Evolutionary conservation across 2,329 filamentous ascomycete genomes (phyloP), one percentile per base, ranked within the genome.

Genomic region (Dryadomyces sulphureus): DNA sequence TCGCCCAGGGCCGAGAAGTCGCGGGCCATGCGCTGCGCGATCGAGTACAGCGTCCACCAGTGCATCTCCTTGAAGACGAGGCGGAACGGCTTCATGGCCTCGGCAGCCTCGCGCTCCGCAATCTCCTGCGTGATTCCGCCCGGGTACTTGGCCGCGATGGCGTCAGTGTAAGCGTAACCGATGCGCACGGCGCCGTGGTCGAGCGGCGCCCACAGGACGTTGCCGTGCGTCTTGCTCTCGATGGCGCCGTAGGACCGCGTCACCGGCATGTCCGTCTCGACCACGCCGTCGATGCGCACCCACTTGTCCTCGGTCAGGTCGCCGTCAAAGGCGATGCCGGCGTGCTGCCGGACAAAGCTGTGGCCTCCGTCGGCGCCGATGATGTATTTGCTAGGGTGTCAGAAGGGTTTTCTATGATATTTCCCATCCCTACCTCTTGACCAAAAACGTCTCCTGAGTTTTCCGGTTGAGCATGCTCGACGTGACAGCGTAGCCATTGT

Each of bases 401-500:
- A 40, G 21, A 14, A 35, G n/a, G 30, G 16, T 5, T 19, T 24
- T 30, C 2, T 30, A 24, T 3, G 4, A 14, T 2, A 20, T 7
- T 8, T 17, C 11, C 8, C 1, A 20, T 4, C 14, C 25, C 1
- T 5, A 50, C 50, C 48, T 52, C 75, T 92, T 94, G 60, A 94
- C 87, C 2, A 11, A 20, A 19, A 48, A 48, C 11, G 38, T 41
- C 64, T 95, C 86, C 62, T 81, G 79, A 0, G 90, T 95, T 3
- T 87, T 81, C 58, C 81, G 77, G 57, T 86, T 85, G 59, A 95
- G 60, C 52, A 84, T 68, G 0, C 90, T 89, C 0, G 96, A 81
- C 48, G 94, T 76, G 63, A 89, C 94, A 8, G 88, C 85, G 66
- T 89, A 80, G 56, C 83, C 77, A 69, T 96, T 96, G 4, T 88